Base-by-base conservation (phyloP, 768 basidiomycete species). In the Termitomyces sp. region DNA sequence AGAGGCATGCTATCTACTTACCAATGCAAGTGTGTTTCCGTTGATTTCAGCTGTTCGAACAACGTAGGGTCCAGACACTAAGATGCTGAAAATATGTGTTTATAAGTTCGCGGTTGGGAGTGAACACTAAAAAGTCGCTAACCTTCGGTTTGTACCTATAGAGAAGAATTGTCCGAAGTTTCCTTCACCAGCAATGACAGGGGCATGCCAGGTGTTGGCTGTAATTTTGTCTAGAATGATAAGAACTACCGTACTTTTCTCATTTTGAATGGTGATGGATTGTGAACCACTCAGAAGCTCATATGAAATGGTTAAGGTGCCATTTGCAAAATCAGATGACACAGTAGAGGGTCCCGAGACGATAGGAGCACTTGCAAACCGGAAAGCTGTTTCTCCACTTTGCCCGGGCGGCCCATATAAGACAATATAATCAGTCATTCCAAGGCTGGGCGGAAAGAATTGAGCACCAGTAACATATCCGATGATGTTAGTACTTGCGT, bases 11-110 rank as follows among this genome's bases (percentile, higher is more conserved):
- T 16, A 36, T 31, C 18, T 38, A 46, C 66, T 47, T 46, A 72
- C 74, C 68, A 77, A 52, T 31, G 59, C 53, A 7, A 78, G 57
- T 1, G 69, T 76, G 33, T 72, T 64, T 15, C 68, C 69, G 2
- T 53, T 55, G 40, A 84, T 72, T 3, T 67, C 61, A 9, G 81
- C 83, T 11, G 72, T 77, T 20, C 82, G 76, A 5, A 84, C 71
- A 20, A 84, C 64, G 54, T 83, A 82, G 1, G 83, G 82, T 0
- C 83, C 83, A 32, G 74, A 71, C 45, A 84, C 73, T 39, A 80
- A 69, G 29, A 77, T 68, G 15, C 76, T 76, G 44, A 46, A 29
- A 41, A 16, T 1, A 7, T 32, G n/a, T 2, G n/a, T 2, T 27
- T 38, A 22, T n/a, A 49, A 36, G 7, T 13, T 18, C 33, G 15